A percentile compares a stretch with the other conserved stretches of the same genome.
phyloP scores from a whole-genome alignment of 202 grass and related monocot genomes.

The Tripidium arundinaceum region DNA sequence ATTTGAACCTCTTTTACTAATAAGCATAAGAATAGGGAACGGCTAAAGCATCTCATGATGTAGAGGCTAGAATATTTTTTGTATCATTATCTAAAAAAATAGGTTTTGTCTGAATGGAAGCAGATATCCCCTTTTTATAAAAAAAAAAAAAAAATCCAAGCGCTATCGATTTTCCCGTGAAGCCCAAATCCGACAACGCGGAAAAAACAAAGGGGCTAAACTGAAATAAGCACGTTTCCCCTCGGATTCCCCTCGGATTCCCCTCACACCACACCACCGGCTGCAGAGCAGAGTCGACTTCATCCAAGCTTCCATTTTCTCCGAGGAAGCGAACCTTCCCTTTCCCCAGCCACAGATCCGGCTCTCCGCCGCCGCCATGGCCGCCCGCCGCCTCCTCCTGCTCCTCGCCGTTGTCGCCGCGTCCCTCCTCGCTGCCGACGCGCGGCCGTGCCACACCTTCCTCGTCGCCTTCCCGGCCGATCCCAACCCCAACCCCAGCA shows the following conservation, averaged over 20 bases:
- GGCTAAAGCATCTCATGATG: not conserved
- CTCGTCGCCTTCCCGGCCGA: slow-evolving; percentile 38
- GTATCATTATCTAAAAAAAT: no score
- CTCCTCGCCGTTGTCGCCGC: not conserved
- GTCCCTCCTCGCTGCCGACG: slow-evolving; percentile 2
- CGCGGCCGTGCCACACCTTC: slow-evolving; percentile 42
- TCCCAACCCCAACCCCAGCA: slow-evolving; percentile 7
- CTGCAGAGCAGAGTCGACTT: not conserved
- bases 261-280: not conserved
- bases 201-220: no score
- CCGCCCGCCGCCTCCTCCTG: slow-evolving; percentile 20
- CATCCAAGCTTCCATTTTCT: not conserved
- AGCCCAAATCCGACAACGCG: not conserved
- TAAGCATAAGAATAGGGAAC: not conserved
- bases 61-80: not conserved
- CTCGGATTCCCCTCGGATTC: no score
- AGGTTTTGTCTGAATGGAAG: no score
- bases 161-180: no score
- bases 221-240: not conserved
- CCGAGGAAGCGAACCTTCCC: not conserved
- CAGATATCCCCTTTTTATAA: no score
- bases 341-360: not conserved
- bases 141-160: no score
- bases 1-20: not conserved
- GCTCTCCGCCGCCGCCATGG: slow-evolving; percentile 34